Conservation (phyloP, 805 yeast genomes). For the Saccharomycopsis vini region DNA sequence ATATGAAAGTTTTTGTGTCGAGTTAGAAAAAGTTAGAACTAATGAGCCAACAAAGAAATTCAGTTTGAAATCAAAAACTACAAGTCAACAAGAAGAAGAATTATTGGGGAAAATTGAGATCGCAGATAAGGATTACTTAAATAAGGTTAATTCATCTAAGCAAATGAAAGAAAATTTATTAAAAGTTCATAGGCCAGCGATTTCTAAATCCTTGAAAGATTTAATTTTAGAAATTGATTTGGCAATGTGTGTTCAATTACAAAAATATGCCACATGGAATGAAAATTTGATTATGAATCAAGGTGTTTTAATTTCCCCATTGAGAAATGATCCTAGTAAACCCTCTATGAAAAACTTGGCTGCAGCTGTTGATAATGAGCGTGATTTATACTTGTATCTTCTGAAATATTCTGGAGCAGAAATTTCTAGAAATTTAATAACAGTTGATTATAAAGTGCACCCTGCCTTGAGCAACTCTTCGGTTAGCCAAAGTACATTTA, state of each 20-base stretch:
- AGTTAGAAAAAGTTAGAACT: conserved; percentile 70
- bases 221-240: conserved; percentile 80
- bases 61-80: conserved; percentile 69
- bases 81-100: conserved; percentile 81
- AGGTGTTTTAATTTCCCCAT: conserved; percentile 76
- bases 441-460: conserved; percentile 66
- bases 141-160: conserved; percentile 64
- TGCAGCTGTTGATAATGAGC: conserved; percentile 70
- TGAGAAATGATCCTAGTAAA: conserved; percentile 40
- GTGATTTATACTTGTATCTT: conserved; percentile 66
- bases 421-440: conserved; percentile 37
- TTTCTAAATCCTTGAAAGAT: conserved; percentile 61
- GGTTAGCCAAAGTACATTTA: too few species aligned
- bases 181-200: conserved; percentile 67
- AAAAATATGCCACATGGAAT: conserved; percentile 78
- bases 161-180: conserved; percentile 66
- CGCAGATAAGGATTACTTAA: conserved; percentile 82
- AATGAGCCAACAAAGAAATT: conserved; percentile 80
- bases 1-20: conserved; percentile 75
- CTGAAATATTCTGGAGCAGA: conserved; percentile 35
- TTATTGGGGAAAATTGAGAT: conserved; percentile 66
- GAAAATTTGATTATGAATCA: conserved; percentile 78
- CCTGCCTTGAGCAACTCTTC: conserved; percentile 44
- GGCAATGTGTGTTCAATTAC: conserved; percentile 81
- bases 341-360: conserved; percentile 74